Evolutionary conservation across 345 rosid species (phyloP), one percentile per base, ranked within the genome.

Genomic region (Nasturtium officinale): DNA sequence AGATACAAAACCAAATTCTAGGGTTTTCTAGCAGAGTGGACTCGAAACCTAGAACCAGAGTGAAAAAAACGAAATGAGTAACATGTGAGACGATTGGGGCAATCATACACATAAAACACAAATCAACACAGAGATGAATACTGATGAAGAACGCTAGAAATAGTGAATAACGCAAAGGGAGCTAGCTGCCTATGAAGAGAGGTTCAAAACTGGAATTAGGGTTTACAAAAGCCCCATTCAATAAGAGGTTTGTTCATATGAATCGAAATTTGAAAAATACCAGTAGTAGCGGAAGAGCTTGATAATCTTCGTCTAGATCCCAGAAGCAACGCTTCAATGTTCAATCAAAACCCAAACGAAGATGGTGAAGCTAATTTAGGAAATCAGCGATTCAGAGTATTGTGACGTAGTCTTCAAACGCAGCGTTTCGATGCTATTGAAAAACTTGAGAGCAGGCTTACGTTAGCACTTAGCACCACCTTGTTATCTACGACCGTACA

Each of bases 21-120:
- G 74, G 79, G 74, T 53, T 75, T 68, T 17, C 69, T 61, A 75
- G 51, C 51, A 61, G 79, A 75, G 79, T 75, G 74, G 68, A 50
- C 79, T 75, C 65, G 64, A 68, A 68, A 61, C 69, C 74, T 75
- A 61, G 18, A 61, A 60, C 29, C 28, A 67, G 54, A 67, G 62
- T 29, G 17, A 60, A 59, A 28, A 23, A 62, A 71, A 72, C 42
- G 12, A 71, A 74, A 68, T 75, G 73, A 67, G 56, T 12, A 59
- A 48, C 35, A 26, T 9, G 2, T 1, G 45, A 37, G 61, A 51
- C 48, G 23, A 59, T 61, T 68, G 21, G 55, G 46, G 17, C 57
- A 40, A 75, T 51, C 62, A 30, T 9, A 59, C 15, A 42, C n/a
- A 42, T 23, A 2, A 52, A 51, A 60, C 55, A 53, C 21, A 42